Conservation (phyloP, 1,139 yeast species). For the Zygosaccharomyces pseudobailii region DNA sequence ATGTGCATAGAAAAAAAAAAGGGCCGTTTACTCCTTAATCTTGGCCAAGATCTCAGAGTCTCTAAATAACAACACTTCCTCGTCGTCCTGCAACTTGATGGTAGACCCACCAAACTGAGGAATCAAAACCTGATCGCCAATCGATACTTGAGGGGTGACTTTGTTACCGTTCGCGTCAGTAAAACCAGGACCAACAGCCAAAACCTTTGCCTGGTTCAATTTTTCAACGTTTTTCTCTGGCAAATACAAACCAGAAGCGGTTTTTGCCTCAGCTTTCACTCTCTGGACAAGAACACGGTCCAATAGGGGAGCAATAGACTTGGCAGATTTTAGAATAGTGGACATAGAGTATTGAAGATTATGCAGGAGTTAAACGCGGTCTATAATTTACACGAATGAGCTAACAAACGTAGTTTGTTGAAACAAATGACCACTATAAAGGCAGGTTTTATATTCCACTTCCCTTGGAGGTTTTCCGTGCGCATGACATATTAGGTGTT, state of each 20-base stretch:
- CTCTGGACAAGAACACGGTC: constrained; percentile 96
- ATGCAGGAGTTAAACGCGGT: background rate
- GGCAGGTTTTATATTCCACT: constrained; percentile 1
- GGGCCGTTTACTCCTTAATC: constrained; percentile 45
- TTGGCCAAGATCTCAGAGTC: constrained; percentile 94
- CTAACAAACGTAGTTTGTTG: background rate
- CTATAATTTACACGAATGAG: background rate
- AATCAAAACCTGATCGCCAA: constrained; percentile 90
- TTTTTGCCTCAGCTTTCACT: constrained; percentile 84
- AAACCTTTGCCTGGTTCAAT: constrained; percentile 74
- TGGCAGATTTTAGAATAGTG: constrained; percentile 74
- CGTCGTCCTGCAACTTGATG: constrained; percentile 73
- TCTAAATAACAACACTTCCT: constrained; percentile 70
- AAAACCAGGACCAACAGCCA: constrained; percentile 82
- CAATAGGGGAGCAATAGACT: constrained; percentile 82
- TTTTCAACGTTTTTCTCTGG: constrained; percentile 97
- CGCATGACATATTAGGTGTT: too few relatives aligned
- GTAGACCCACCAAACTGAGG: constrained; percentile 88
- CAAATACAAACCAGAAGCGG: constrained; percentile 90
- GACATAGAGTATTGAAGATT: constrained; percentile 32
- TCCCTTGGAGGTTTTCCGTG: background rate
- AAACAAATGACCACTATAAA: too few relatives aligned
- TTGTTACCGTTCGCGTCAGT: constrained; percentile 64
- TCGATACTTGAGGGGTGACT: constrained; percentile 66
- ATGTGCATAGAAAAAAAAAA: background rate